A percentile compares a stretch with the other conserved stretches of the same genome.
These are phyloP conservation scores for Coccomyxa sp. DNA, from an alignment of 139 green algal species.

Conservation along the genomic window DNA sequence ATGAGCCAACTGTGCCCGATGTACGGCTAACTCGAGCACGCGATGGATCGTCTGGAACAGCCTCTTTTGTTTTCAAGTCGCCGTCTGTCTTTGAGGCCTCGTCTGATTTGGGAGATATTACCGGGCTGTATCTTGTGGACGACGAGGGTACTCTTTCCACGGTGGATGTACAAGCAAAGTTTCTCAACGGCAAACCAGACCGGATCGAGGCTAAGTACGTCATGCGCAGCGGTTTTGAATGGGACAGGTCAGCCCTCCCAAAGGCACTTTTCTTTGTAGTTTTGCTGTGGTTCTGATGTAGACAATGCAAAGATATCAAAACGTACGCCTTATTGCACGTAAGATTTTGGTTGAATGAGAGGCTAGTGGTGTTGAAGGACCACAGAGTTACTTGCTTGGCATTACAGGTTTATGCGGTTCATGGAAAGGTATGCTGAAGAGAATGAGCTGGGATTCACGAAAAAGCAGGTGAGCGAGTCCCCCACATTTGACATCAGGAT, in stretches of 20 bases:
- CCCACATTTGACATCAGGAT: too few relatives aligned
- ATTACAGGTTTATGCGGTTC: constrained; percentile 92
- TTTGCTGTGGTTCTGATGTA: not conserved
- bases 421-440: constrained; percentile 95
- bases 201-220: constrained; percentile 55
- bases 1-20: constrained; percentile 87
- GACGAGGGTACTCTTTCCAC: constrained; percentile 86
- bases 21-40: constrained; percentile 81
- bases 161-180: constrained; percentile 95
- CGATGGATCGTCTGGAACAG: constrained; percentile 79
- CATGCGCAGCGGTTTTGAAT: constrained; percentile 42
- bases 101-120: constrained; percentile 86
- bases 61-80: constrained; percentile 87
- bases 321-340: not conserved
- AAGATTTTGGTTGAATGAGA: too few relatives aligned
- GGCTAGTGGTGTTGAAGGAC: too few relatives aligned
- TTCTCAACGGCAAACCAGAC: constrained; percentile 94
- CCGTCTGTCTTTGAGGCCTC: constrained; percentile 88
- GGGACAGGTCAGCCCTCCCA: constrained; percentile 18
- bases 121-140: constrained; percentile 94
- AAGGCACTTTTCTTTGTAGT: too few relatives aligned
- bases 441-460: constrained; percentile 72
- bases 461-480: constrained; percentile 8
- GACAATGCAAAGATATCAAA: not conserved
- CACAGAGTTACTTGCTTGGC: not conserved